Base-by-base conservation (phyloP, 177 flowering plant genomes). In the Vitis hybrid region DNA sequence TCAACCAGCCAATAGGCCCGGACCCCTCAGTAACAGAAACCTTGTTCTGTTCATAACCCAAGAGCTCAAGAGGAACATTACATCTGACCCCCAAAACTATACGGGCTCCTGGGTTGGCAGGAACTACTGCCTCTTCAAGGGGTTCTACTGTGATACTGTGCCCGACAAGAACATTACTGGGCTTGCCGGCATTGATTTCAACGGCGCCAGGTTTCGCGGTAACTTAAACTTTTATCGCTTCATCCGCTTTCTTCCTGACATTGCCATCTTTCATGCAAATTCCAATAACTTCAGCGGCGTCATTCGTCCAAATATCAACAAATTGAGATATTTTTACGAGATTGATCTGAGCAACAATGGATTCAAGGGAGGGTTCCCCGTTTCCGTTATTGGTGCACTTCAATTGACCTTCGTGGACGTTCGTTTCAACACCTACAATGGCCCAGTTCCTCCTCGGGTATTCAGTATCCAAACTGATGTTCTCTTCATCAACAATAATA, bases 281-380 rank as follows among this genome's bases (percentile, higher is more conserved):
- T 79, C 84, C 64, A 84, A 84, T 81, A 71, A 70, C 74, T 77
- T 84, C 55, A 58, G 69, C 15, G 82, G 82, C 21, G 9, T 24
- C n/a, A 30, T 80, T n/a, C 55, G 75, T 0, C 11, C 64, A 0
- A 69, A 61, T 11, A 56, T 82, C 18, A 14, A 48, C 58, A 62
- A 71, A 16, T 72, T 82, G 21, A 73, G 65, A 0, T 78, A 48
- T 40, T 67, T 82, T 55, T 82, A 66, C 69, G 85, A 84, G 81
- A 68, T 84, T 19, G 88, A 84, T 62, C 30, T 84, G 50, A 84
- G 88, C 62, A 84, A 84, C 79, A 84, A 84, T 79, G 56, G 57
- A 12, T 70, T 80, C 65, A 15, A 72, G 10, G 85, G 84, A 3
- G 69, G 16, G 0, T 82, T 84, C 72, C 88, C 88, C 0, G 11